A percentile compares a stretch with the other conserved stretches of the same genome.
Conservation (phyloP, 2,329 filamentous ascomycete species). For the Phaeosphaeria sp. region DNA sequence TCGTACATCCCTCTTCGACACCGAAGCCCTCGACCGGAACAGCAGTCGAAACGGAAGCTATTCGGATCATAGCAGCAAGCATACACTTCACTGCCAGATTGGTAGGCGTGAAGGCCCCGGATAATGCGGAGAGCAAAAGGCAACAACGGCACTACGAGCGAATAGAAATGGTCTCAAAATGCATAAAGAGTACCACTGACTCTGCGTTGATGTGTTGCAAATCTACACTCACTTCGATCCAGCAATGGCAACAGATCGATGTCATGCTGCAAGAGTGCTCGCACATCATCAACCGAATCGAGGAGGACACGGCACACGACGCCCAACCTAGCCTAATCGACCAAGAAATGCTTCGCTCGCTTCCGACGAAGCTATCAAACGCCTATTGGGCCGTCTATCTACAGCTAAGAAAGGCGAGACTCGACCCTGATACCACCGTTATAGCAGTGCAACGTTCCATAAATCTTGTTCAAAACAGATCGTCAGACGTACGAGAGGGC, state of each 20-base stretch:
- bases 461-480: constrained; percentile 64
- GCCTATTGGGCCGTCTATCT: constrained; percentile 72
- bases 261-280: constrained; percentile 39
- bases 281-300: constrained; percentile 34
- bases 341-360: constrained; percentile 23
- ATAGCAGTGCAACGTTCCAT: constrained; percentile 69
- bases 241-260: constrained; percentile 42
- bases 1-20: constrained; percentile 20
- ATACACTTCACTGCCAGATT: constrained; percentile 44
- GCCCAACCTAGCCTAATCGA: constrained; percentile 8
- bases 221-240: constrained; percentile 21
- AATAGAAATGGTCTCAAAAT: constrained; percentile 31
- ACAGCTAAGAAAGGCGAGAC: constrained; percentile 55
- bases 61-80: constrained; percentile 36
- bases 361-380: constrained; percentile 71
- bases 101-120: constrained; percentile 25
- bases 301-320: constrained; percentile 17
- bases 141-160: constrained; percentile 30
- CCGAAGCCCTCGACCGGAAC: background rate
- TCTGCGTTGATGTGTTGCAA: constrained; percentile 44
- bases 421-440: constrained; percentile 55
- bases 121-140: constrained; percentile 22
- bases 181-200: constrained; percentile 43
- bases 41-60: constrained; percentile 15
- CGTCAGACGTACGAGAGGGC: constrained; percentile 62